Percentiles rank a stretch among this genome's conserved stretches.
phyloP scores from a whole-genome alignment of 176 grass and related monocot genomes.

The Carex scoparia region DNA sequence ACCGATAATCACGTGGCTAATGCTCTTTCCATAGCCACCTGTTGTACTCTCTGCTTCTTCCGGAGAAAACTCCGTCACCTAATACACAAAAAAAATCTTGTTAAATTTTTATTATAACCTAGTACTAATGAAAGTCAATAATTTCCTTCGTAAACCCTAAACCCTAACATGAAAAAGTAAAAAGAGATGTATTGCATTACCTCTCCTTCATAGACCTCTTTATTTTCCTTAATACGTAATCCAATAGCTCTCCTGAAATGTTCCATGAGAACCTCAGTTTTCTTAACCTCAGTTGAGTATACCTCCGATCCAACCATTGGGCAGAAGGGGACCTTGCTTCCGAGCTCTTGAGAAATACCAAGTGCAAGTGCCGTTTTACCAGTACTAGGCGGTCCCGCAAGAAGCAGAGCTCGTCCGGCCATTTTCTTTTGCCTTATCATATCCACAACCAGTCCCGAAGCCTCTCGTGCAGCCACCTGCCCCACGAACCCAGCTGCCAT shows the following conservation, averaged over 20 bases:
- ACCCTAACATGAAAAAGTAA: neutral
- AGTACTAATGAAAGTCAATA: neutral
- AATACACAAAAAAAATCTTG: conserved; percentile 22
- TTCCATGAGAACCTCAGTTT: conserved; percentile 95
- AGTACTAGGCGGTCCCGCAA: conserved; percentile 79
- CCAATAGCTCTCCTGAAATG: conserved; percentile 88
- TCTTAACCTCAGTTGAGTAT: conserved; percentile 95
- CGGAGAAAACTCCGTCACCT: conserved; percentile 94
- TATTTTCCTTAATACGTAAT: conserved; percentile 95
- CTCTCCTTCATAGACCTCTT: conserved; percentile 97
- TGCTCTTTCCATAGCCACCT: conserved; percentile 79
- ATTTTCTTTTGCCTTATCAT: conserved; percentile 99
- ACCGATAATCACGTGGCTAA: conserved; percentile 83
- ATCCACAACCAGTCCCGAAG: conserved; percentile 58
- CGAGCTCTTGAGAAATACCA: conserved; percentile 89
- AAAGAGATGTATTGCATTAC: conserved; percentile 22
- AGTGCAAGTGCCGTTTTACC: conserved; percentile 89
- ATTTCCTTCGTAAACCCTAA: neutral
- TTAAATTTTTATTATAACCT: neutral
- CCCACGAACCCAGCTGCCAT: conserved; percentile 80
- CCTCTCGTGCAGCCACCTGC: conserved; percentile 78
- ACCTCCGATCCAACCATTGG: conserved; percentile 99
- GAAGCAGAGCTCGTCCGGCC: conserved; percentile 81
- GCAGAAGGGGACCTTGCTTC: conserved; percentile 97
- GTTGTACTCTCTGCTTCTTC: conserved; percentile 78